These are phyloP conservation scores for Phoenix dactylifera DNA, from an alignment of 176 grass and related monocot species.

Conservation along the genomic window DNA sequence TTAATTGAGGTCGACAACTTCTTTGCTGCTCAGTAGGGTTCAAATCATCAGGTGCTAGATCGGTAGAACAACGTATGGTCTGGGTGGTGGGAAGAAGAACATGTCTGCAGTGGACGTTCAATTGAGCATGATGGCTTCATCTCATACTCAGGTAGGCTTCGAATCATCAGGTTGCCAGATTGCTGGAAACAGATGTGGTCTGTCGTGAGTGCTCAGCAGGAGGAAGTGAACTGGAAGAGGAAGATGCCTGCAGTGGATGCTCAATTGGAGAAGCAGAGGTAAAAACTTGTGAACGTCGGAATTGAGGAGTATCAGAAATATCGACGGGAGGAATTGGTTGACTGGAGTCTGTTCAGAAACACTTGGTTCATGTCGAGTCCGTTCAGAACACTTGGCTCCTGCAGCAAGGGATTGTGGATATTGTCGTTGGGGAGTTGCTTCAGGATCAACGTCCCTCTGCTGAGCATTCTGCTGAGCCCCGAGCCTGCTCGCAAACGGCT, in stretches of 20 bases:
- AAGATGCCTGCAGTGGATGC: slow-evolving; percentile 18
- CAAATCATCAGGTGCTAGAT: slow-evolving; percentile 15
- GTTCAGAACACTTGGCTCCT: slow-evolving; percentile 19
- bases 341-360: slow-evolving; percentile 15
- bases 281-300: slow-evolving; percentile 17
- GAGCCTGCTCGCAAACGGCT: slow-evolving; percentile 20
- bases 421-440: slow-evolving; percentile 18
- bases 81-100: slow-evolving; percentile 17
- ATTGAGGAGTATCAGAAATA: slow-evolving; percentile 22
- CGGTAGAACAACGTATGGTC: slow-evolving; percentile 19
- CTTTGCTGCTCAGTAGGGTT: slow-evolving; percentile 19
- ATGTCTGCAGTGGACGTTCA: slow-evolving; percentile 17
- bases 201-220: slow-evolving; percentile 21
- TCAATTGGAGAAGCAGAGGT: slow-evolving; percentile 8
- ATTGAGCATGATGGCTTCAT: slow-evolving; percentile 48
- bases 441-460: slow-evolving; percentile 22
- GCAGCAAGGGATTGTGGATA: slow-evolving; percentile 20
- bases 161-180: slow-evolving; percentile 12
- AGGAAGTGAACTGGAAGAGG: background rate
- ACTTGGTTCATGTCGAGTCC: slow-evolving; percentile 17
- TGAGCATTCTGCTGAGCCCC: slow-evolving; percentile 7
- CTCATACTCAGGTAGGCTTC: slow-evolving; percentile 10
- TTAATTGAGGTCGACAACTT: slow-evolving; percentile 26
- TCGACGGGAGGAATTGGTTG: slow-evolving; percentile 5
- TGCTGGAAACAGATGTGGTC: slow-evolving; percentile 19